A percentile compares a stretch with the other conserved stretches of the same genome.
phyloP scores from a whole-genome alignment of 805 yeast genomes.

The Sugiyamaella lignohabitans region DNA sequence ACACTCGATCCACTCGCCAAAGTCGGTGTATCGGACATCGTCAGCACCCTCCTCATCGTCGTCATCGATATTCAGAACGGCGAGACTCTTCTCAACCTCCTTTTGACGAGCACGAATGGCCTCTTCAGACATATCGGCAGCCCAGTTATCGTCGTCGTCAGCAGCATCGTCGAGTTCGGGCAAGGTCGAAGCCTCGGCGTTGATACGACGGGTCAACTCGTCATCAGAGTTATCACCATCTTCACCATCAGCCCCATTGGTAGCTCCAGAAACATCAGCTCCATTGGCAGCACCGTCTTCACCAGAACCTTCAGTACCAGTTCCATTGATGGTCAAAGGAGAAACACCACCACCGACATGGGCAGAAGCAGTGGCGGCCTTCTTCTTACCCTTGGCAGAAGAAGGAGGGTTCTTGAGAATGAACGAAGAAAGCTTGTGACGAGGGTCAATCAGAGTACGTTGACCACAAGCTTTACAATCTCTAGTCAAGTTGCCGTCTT shows the following conservation, averaged over 20 bases:
- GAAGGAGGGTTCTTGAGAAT: conserved; percentile 82
- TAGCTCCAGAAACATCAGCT: conserved; percentile 13
- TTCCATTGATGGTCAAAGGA: not conserved
- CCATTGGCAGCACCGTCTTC: conserved; percentile 64
- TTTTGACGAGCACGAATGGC: conserved; percentile 89
- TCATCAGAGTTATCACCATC: conserved; percentile 55
- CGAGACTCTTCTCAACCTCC: conserved; percentile 56
- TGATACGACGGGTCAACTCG: conserved; percentile 67
- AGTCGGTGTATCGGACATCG: conserved; percentile 53
- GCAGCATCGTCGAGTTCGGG: conserved; percentile 43
- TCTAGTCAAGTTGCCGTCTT: conserved; percentile 67
- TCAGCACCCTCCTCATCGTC: conserved; percentile 39
- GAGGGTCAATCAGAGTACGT: conserved; percentile 72
- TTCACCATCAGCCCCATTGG: conserved; percentile 24
- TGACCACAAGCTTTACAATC: conserved; percentile 99
- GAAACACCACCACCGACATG: conserved; percentile 83
- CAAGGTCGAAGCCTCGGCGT: conserved; percentile 73
- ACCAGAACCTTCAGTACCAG: conserved; percentile 44
- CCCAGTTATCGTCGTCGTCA: conserved; percentile 91
- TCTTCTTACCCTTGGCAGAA: conserved; percentile 41
- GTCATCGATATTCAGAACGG: conserved; percentile 38
- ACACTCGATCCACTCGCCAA: conserved; percentile 82
- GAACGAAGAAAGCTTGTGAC: conserved; percentile 80
- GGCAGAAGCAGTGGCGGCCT: conserved; percentile 84
- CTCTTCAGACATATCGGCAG: conserved; percentile 94